A percentile compares a stretch with the other conserved stretches of the same genome.
Conservation (phyloP, 2,329 filamentous ascomycete species). For the Akanthomyces dipterigenus region DNA sequence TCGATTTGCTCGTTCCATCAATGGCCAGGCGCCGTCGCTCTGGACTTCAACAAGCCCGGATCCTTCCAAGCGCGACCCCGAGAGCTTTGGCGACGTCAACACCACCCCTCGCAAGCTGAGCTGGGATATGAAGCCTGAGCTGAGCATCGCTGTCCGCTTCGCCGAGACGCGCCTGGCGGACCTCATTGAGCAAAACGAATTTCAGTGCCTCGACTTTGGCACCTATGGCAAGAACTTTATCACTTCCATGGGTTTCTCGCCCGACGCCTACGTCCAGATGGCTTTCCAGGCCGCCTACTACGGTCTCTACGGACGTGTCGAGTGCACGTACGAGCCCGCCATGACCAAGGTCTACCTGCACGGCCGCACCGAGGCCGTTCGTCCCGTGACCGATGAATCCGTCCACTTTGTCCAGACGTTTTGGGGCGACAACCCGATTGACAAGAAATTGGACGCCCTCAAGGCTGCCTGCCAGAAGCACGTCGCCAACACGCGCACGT, state of each 20-base stretch:
- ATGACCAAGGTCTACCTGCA: conserved; percentile 97
- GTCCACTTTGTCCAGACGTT: conserved; percentile 89
- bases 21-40: conserved; percentile 81
- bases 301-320: conserved; percentile 85
- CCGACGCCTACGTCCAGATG: conserved; percentile 98
- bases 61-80: conserved; percentile 83
- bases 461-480: conserved; percentile 80
- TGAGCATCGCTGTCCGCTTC: conserved; percentile 86
- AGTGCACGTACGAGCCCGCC: conserved; percentile 94
- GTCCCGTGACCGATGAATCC: conserved; percentile 75
- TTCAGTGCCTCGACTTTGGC: conserved; percentile 80
- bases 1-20: conserved; percentile 90
- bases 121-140: conserved; percentile 93
- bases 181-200: conserved; percentile 93
- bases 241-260: conserved; percentile 92
- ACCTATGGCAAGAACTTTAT: conserved; percentile 97
- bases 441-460: conserved; percentile 79
- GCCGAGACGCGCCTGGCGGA: conserved; percentile 92
- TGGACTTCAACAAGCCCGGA: conserved; percentile 91
- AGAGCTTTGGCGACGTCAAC: conserved; percentile 86
- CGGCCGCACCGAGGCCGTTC: conserved; percentile 88
- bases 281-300: conserved; percentile 98
- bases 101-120: conserved; percentile 94
- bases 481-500: conserved; percentile 70
- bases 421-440: conserved; percentile 82